Percentiles rank a stretch among this genome's conserved stretches.
phyloP scores from a whole-genome alignment of 2,329 filamentous ascomycete species.

The Knufia fluminis region DNA sequence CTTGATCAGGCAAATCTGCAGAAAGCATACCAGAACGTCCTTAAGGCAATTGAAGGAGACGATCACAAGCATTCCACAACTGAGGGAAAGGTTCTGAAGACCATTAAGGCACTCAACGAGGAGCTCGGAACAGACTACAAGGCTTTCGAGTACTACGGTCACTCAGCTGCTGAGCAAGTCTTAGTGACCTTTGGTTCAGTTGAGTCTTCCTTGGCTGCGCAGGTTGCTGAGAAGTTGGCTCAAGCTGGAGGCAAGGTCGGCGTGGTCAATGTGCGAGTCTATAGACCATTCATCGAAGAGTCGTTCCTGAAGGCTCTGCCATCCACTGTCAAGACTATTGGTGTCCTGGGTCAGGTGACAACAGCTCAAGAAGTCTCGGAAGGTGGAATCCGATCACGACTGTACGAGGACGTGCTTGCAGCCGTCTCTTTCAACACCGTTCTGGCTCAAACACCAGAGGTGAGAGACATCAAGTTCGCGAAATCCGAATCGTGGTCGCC shows the following conservation, averaged over 20 bases:
- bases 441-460: conserved; percentile 52
- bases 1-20: conserved; percentile 62
- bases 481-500: conserved; percentile 58
- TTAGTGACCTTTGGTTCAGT: conserved; percentile 88
- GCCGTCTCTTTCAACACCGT: conserved; percentile 69
- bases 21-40: conserved; percentile 58
- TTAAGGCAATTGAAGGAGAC: conserved; percentile 51
- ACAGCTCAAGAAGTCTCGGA: conserved; percentile 66
- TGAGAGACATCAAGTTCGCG: conserved; percentile 84
- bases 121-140: conserved; percentile 90
- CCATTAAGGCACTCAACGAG: conserved; percentile 69
- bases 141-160: conserved; percentile 88
- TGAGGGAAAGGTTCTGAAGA: conserved; percentile 60
- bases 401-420: conserved; percentile 87
- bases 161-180: conserved; percentile 68
- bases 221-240: conserved; percentile 65
- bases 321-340: conserved; percentile 62
- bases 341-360: conserved; percentile 80
- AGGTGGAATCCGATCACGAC: conserved; percentile 64
- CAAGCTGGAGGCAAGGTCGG: conserved; percentile 69
- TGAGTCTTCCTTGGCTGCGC: conserved; percentile 75
- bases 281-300: conserved; percentile 91
- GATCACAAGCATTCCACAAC: conserved; percentile 61
- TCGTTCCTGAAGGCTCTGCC: conserved; percentile 79
- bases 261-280: conserved; percentile 83